phyloP scores from a whole-genome alignment of 2,329 filamentous ascomycete species.

The Penicillium crustosum region DNA sequence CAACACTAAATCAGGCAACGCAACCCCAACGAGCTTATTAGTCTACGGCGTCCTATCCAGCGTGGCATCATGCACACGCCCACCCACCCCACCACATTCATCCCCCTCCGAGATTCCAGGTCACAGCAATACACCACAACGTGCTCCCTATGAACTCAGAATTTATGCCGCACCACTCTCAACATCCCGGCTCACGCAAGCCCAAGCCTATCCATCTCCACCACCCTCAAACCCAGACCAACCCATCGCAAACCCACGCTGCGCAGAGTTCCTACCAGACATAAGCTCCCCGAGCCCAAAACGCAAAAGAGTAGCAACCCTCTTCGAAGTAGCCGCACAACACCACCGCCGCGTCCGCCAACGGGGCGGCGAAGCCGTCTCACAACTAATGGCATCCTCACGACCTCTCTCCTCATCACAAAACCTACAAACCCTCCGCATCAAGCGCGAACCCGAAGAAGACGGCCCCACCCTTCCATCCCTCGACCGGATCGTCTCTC shows the following conservation, averaged over 20 bases:
- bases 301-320: conserved; percentile 43
- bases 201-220: conserved; percentile 36
- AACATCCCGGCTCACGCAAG: conserved; percentile 33
- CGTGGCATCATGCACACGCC: conserved; percentile 28
- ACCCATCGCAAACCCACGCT: conserved; percentile 13
- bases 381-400: conserved; percentile 40
- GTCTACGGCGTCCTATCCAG: conserved; percentile 42
- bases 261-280: conserved; percentile 41
- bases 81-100: conserved; percentile 39
- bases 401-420: conserved; percentile 31
- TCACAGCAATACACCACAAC: conserved; percentile 9
- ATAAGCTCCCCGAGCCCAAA: conserved; percentile 43
- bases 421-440: conserved; percentile 32
- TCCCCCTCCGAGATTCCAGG: conserved; percentile 28
- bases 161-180: conserved; percentile 42
- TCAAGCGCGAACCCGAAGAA: conserved; percentile 41
- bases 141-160: conserved; percentile 31
- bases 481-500: conserved; percentile 31
- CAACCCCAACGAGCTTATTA: conserved; percentile 37
- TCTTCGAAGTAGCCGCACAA: conserved; percentile 44
- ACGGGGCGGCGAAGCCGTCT: conserved; percentile 42
- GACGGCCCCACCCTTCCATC: conserved; percentile 23
- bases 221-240: conserved; percentile 24
- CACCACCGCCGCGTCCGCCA: conserved; percentile 44
- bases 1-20: conserved; percentile 18